Conservation (phyloP, 768 basidiomycete species). For the Sutorius australiensis region DNA sequence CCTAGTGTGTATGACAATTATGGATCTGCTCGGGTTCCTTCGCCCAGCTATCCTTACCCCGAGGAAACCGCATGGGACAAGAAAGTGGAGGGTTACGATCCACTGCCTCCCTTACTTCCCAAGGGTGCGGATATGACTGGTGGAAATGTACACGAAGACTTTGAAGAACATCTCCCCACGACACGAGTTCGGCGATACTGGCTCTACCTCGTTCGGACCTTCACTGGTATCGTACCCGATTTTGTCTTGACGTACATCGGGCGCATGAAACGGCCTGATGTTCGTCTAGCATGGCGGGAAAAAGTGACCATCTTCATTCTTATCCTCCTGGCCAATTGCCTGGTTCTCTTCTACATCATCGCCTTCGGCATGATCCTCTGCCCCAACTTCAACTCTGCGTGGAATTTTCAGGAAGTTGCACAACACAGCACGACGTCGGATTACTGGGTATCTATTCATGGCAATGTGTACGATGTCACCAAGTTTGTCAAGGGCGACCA, state of each 20-base stretch:
- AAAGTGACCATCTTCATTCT: constrained; percentile 62
- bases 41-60: constrained; percentile 28
- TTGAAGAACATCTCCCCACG: constrained; percentile 54
- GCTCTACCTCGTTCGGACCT: constrained; percentile 50
- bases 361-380: constrained; percentile 59
- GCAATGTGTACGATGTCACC: constrained; percentile 58
- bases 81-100: constrained; percentile 33
- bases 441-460: constrained; percentile 62
- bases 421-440: constrained; percentile 49
- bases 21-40: constrained; percentile 17
- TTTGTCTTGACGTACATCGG: constrained; percentile 49
- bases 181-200: constrained; percentile 55
- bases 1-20: constrained; percentile 28
- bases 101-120: constrained; percentile 29
- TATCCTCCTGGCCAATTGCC: constrained; percentile 49
- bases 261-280: constrained; percentile 65
- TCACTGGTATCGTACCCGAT: constrained; percentile 55
- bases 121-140: constrained; percentile 39
- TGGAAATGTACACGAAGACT: constrained; percentile 42
- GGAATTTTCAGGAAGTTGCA: constrained; percentile 47
- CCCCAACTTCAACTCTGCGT: constrained; percentile 58
- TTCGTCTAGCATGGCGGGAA: constrained; percentile 67
- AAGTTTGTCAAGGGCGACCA: constrained; percentile 60
- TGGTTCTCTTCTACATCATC: constrained; percentile 65
- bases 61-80: constrained; percentile 44